Evolutionary conservation across 768 basidiomycete species (phyloP), one percentile per base, ranked within the genome.

Genomic region (Rubroboletus pulcherrimus): DNA sequence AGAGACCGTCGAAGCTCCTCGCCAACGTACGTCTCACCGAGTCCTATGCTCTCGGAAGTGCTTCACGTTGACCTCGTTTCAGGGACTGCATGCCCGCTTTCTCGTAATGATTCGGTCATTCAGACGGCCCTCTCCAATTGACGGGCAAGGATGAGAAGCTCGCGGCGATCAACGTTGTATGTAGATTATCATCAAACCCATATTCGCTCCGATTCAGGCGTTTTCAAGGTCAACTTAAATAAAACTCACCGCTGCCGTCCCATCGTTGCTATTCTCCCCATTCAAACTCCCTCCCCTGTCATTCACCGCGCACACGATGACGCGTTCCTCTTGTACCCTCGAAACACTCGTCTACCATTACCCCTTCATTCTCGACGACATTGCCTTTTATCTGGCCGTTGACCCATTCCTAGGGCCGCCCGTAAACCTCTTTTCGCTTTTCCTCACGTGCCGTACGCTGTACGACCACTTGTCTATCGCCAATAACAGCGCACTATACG

Each of bases 351-450:
- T 49, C 12, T 35, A 7, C 4, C 44, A 35, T 4, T 50, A 21
- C 14, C 63, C 71, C 7, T 31, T 55, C 38, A 31, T 65, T 30
- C 56, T 77, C 43, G 75, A 79, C 63, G 66, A 69, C 47, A 75
- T 84, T 43, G 79, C 76, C 3, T 75, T 74, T 55, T 69, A 76
- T 63, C 58, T 74, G 29, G 68, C 72, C 3, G 67, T 71, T 6
- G 66, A 66, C 51, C 69, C 72, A 1, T 71, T 77, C 55, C 64
- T 73, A 0, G 81, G 81, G 0, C 81, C 81, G 2, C 81, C 81
- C 4, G 51, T 55, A 6, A 68, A 68, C 30, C 65, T 83, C 49
- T 50, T 64, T 30, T 54, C 72, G 17, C 67, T 83, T 12, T 65
- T 73, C 43, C 73, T 75, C 52, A 70, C 76, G 33, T 80, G 71